Percentiles rank a stretch among this genome's conserved stretches.
phyloP scores from a whole-genome alignment of 345 rosid genomes.

The Carallia brachiata region DNA sequence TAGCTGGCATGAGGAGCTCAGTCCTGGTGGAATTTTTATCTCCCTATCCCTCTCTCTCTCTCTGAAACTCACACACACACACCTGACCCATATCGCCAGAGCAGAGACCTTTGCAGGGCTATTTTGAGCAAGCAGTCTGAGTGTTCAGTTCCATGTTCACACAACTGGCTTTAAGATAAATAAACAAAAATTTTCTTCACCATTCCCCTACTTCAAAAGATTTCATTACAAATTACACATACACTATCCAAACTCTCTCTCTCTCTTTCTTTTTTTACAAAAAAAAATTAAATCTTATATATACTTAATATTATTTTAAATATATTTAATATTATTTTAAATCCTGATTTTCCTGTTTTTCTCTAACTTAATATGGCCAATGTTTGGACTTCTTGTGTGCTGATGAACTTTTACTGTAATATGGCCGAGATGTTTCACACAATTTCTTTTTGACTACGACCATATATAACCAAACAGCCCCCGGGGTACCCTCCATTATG shows the following conservation, averaged over 20 bases:
- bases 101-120: not conserved
- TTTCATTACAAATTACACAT: too few relatives aligned
- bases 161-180: not conserved
- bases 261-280: not conserved
- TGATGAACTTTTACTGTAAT: too few relatives aligned
- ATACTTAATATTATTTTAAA: too few relatives aligned
- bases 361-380: too few relatives aligned
- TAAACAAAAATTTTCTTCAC: not conserved
- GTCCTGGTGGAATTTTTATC: too few relatives aligned
- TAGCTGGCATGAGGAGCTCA: too few relatives aligned
- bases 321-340: too few relatives aligned
- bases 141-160: not conserved
- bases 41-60: too few relatives aligned
- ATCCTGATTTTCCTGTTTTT: too few relatives aligned
- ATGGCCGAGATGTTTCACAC: conserved; percentile 23
- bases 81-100: not conserved
- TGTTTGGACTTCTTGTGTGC: too few relatives aligned
- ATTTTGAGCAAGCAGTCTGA: not conserved
- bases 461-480: not conserved
- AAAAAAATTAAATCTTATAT: too few relatives aligned
- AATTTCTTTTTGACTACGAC: conserved; percentile 15
- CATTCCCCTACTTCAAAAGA: too few relatives aligned
- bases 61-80: accelerated
- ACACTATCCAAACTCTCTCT: not conserved
- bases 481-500: not conserved